These are phyloP conservation scores for Podila verticillata DNA, from an alignment of 192 early-diverging fungal species.

Conservation along the genomic window DNA sequence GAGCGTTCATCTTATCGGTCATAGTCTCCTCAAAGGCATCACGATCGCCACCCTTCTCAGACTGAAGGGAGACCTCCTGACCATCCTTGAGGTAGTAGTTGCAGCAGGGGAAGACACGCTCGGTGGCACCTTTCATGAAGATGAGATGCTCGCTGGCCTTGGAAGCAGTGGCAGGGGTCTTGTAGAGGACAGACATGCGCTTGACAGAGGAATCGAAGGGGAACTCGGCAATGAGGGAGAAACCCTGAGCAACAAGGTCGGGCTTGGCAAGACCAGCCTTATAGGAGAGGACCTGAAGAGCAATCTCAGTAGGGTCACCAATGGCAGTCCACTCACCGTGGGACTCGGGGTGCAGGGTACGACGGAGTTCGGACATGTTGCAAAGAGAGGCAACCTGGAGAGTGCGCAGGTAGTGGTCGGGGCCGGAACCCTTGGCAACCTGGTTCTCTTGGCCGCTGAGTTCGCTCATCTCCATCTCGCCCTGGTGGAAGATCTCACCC, in stretches of 20 bases:
- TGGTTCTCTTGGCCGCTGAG: constrained; percentile 37
- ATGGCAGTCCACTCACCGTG: constrained; percentile 76
- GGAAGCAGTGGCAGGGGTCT: constrained; percentile 23
- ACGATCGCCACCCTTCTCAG: no score
- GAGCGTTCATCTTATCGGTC: constrained; percentile 65
- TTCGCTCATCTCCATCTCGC: constrained; percentile 20
- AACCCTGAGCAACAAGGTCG: constrained; percentile 58
- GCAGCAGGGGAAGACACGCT: constrained; percentile 83
- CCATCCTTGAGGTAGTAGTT: constrained; percentile 59
- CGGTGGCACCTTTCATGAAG: constrained; percentile 92
- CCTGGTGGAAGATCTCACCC: constrained; percentile 51
- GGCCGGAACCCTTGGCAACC: constrained; percentile 4
- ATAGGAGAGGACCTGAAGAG: constrained; percentile 85
- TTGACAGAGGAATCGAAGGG: constrained; percentile 84
- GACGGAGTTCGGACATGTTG: constrained; percentile 81
- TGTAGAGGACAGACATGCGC: constrained; percentile 89
- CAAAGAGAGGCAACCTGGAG: constrained; percentile 78
- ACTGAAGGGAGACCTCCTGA: constrained; percentile 56
- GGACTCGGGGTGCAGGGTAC: constrained; percentile 62
- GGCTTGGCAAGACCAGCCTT: constrained; percentile 82
- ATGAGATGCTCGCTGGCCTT: constrained; percentile 58
- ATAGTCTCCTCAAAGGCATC: constrained; percentile 77
- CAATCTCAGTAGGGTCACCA: constrained; percentile 95
- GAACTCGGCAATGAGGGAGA: constrained; percentile 68
- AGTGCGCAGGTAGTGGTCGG: constrained; percentile 55